phyloP scores from a whole-genome alignment of 805 yeast genomes.

The Candida railenensis region DNA sequence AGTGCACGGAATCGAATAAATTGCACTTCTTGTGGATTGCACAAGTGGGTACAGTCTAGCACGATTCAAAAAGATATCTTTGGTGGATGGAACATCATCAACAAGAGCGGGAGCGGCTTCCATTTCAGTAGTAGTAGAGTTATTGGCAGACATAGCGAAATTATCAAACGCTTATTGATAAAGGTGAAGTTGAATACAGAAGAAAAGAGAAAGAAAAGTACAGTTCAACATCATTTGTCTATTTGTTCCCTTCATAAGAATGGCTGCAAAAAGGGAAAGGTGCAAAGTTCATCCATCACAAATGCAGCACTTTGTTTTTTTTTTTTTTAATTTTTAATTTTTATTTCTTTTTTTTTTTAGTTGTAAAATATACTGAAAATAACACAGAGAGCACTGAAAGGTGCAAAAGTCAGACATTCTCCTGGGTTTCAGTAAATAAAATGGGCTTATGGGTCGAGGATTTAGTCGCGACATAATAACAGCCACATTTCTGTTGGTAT shows the following conservation, averaged over 20 bases:
- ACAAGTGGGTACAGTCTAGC: constrained; percentile 49
- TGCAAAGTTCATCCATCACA: not conserved
- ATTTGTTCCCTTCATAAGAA: not conserved
- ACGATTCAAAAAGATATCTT: constrained; percentile 25
- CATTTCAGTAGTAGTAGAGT: not conserved
- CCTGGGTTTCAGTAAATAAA: too few species aligned
- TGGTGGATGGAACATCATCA: constrained; percentile 3
- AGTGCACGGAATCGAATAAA: constrained; percentile 36
- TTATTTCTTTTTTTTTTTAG: too few species aligned
- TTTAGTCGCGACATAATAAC: too few species aligned
- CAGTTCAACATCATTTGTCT: not conserved
- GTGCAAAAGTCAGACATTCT: too few species aligned
- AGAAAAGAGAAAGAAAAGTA: not conserved
- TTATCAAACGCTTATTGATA: not conserved
- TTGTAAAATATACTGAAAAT: too few species aligned
- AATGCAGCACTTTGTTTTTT: too few species aligned
- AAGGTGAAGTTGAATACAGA: not conserved
- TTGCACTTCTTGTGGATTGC: constrained; percentile 34
- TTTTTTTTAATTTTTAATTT: too few species aligned
- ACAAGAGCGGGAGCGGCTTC: not conserved
- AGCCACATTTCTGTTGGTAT: too few species aligned
- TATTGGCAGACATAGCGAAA: not conserved
- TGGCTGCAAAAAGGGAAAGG: not conserved
- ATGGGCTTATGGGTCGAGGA: too few species aligned
- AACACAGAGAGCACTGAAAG: too few species aligned